Evolutionary conservation across 1,284 basidiomycete species (phyloP), one percentile per base, ranked within the genome.

Genomic region (Cryptococcus sp.): DNA sequence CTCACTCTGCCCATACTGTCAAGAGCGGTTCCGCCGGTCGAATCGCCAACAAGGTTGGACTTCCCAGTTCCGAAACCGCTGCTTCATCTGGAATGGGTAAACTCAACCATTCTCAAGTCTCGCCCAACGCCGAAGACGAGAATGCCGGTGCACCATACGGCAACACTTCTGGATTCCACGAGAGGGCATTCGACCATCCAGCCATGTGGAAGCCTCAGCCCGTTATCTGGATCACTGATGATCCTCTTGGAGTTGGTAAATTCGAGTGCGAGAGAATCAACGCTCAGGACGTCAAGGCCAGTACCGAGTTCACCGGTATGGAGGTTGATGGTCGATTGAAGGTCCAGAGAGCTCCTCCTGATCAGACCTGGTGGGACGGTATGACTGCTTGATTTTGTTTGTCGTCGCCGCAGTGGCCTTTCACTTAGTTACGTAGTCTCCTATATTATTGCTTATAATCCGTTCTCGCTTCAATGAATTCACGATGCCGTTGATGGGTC

Each of bases 151-250:
- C 61, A 14, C 50, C 70, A 53, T 57, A 58, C 50, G 66, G 69
- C 46, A 64, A 67, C 58, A 72, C 70, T 18, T 58, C 69, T 19
- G 70, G 66, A 14, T 63, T 63, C 59, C 67, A 70, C 55, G 56
- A 62, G 28, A 55, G 57, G 46, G 74, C 71, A 9, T 76, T 75
- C 48, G 70, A 76, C 54, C 70, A 76, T 64, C 76, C 76, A 4
- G 75, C 75, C 4, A 43, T 71, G 46, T 77, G 72, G 72, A 72
- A 75, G 67, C 63, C 65, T 42, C 72, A 73, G 54, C 72, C 74
- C 11, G 46, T 63, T 40, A 59, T 76, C 51, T 77, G 76, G 76
- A 57, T 76, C 46, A 64, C 69, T 32, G 56, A 74, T 36, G 76
- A 77, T 58, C 59, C 60, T 23, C 62, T 73, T 19, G 74, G 74